Evolutionary conservation across 768 basidiomycete genomes (phyloP), one percentile per base, ranked within the genome.

Genomic region (Amanita rubescens): DNA sequence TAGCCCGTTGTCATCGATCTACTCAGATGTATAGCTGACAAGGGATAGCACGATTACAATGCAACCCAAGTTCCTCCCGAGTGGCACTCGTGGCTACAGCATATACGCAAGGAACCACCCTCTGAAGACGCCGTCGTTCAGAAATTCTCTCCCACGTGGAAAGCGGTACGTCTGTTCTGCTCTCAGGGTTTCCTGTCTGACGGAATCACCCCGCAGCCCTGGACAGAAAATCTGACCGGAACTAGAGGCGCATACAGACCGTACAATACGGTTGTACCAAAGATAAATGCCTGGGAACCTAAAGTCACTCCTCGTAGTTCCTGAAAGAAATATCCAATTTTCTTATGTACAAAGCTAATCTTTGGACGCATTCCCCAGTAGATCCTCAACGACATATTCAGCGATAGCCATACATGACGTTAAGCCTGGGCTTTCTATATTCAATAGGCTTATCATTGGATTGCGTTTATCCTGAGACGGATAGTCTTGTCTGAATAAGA

Each of bases 51-150:
- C 64, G 81, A 93, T 57, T 85, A 77, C 70, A 87, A 97, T 62
- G 91, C 90, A n/a, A 79, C 90, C 0, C 95, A 99, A 74, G 85
- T 96, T 33, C 90, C 93, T 14, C 81, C 94, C 0, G 94, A 95
- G 70, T 97, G 95, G 95, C 95, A 96, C 72, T 84, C 94, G 4
- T 98, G 94, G 94, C 71, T 97, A 34, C 77, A 79, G 9, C 93
- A 96, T 64, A 96, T 95, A 62, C 87, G 95, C 46, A 80, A 84
- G 59, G 81, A 84, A 22, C 79, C 92, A 4, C 95, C 95, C 0
- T 72, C 77, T 1, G 75, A 85, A 55, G 95, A 98, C 63, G 65
- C 75, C 1, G 70, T 91, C 22, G 72, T 95, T 68, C 79, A 86
- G 62, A 79, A 74, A 55, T 60, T 77, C 35, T 79, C 81, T 27